phyloP scores from a whole-genome alignment of 2,329 filamentous ascomycete species.

The Phaeosphaeriaceae sp. region DNA sequence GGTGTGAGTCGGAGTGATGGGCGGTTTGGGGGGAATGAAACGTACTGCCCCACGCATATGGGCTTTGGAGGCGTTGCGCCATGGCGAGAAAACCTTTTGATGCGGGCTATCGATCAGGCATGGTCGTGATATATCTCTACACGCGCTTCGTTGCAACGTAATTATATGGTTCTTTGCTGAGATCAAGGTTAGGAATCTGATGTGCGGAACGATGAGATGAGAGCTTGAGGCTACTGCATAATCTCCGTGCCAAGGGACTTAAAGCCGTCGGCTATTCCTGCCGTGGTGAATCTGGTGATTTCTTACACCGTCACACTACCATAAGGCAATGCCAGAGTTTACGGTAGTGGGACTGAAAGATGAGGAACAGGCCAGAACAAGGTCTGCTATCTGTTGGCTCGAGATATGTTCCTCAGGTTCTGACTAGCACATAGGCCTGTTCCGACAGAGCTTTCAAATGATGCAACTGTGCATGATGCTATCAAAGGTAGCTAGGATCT shows the following conservation, averaged over 20 bases:
- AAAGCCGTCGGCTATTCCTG: constrained; percentile 17
- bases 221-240: constrained; percentile 5
- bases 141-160: neutral
- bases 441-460: constrained; percentile 35
- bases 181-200: neutral
- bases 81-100: constrained; percentile 13
- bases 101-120: constrained; percentile 16
- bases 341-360: constrained; percentile 26
- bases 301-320: neutral
- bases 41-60: constrained; percentile 3
- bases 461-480: constrained; percentile 37
- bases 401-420: neutral
- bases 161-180: neutral
- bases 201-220: neutral
- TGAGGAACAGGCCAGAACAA: constrained; percentile 19
- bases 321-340: constrained; percentile 22
- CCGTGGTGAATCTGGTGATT: constrained; percentile 10
- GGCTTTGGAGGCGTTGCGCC: constrained; percentile 18
- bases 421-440: constrained; percentile 30
- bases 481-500: constrained; percentile 40
- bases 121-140: neutral
- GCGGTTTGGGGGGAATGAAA: neutral
- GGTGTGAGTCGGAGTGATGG: constrained; percentile 3
- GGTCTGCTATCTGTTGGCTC: constrained; percentile 11
- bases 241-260: constrained; percentile 26